phyloP scores from a whole-genome alignment of 768 basidiomycete species.

The Gloeophyllum trabeum region DNA sequence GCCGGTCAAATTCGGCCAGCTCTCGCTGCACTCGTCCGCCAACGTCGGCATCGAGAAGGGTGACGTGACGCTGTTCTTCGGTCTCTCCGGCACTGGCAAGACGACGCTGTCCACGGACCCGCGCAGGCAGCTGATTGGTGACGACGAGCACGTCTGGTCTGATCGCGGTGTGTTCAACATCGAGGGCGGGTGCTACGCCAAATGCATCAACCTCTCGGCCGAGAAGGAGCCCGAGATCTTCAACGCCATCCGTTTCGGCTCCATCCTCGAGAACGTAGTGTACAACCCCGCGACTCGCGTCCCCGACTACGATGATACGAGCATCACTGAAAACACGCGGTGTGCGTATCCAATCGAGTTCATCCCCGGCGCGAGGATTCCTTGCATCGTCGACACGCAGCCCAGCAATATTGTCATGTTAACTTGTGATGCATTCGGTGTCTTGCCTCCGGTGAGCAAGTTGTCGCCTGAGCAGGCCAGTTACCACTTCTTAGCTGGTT shows the following conservation, averaged over 20 bases:
- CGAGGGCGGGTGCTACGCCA: slow-evolving; percentile 98
- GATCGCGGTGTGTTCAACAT: slow-evolving; percentile 99
- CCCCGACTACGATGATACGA: slow-evolving; percentile 92
- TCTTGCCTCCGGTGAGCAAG: slow-evolving; percentile 90
- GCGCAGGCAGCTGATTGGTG: slow-evolving; percentile 86
- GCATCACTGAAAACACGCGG: slow-evolving; percentile 98
- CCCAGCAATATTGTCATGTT: slow-evolving; percentile 95
- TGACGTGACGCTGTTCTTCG: slow-evolving; percentile 98
- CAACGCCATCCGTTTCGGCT: slow-evolving; percentile 89
- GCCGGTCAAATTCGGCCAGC: slow-evolving; percentile 96
- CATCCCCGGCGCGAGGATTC: slow-evolving; percentile 92
- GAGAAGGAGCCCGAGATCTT: slow-evolving; percentile 99
- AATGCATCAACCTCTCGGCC: slow-evolving; percentile 90
- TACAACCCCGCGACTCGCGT: slow-evolving; percentile 75
- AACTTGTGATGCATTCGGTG: slow-evolving; percentile 97
- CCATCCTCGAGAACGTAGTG: slow-evolving; percentile 98
- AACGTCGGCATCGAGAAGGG: slow-evolving; percentile 84
- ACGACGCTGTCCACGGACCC: slow-evolving; percentile 98
- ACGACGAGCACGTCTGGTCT: slow-evolving; percentile 99
- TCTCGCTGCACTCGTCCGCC: slow-evolving; percentile 95
- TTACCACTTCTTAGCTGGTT: slow-evolving; percentile 96
- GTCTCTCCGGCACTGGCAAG: slow-evolving; percentile 96
- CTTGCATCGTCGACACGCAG: slow-evolving; percentile 78
- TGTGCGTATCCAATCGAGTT: slow-evolving; percentile 98
- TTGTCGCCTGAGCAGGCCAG: slow-evolving; percentile 90